A percentile compares a stretch with the other conserved stretches of the same genome.
These are phyloP conservation scores for Coleophoma crateriformis DNA, from an alignment of 2,329 filamentous ascomycete species.

Conservation along the genomic window DNA sequence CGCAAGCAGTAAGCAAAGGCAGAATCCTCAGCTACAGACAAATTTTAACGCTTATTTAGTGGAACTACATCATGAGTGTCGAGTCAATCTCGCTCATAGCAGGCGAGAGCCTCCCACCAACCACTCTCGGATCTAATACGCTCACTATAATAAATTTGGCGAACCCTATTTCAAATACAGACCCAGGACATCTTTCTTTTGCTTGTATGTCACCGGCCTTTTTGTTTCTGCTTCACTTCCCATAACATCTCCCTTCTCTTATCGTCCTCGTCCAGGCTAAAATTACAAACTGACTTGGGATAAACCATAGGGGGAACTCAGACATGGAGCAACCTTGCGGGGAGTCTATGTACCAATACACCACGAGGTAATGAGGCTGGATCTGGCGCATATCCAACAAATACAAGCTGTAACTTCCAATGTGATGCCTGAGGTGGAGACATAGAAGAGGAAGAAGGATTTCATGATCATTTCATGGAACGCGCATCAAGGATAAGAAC, in stretches of 20 bases:
- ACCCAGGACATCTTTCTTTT: not conserved
- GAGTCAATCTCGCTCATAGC: not conserved
- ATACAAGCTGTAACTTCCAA: not conserved
- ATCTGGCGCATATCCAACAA: not conserved
- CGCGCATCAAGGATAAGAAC: no score
- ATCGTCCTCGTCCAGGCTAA: not conserved
- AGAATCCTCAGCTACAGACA: no score
- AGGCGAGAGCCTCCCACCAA: not conserved
- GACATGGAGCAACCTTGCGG: not conserved
- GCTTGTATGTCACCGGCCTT: not conserved
- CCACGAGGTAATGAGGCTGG: not conserved
- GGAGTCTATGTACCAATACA: not conserved
- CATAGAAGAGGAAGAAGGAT: no score
- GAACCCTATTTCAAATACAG: not conserved
- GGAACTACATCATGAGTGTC: not conserved
- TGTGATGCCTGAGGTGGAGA: not conserved
- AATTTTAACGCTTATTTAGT: not conserved
- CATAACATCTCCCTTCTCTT: not conserved
- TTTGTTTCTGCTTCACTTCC: not conserved
- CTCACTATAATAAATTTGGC: not conserved
- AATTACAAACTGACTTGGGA: not conserved
- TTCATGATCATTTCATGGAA: no score
- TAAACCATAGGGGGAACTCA: not conserved
- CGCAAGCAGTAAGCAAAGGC: not conserved
- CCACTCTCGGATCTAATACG: not conserved